Percentiles rank a stretch among this genome's conserved stretches.
Conservation (phyloP, 1,284 basidiomycete genomes). For the Apiotrichum mycotoxinovorans region DNA sequence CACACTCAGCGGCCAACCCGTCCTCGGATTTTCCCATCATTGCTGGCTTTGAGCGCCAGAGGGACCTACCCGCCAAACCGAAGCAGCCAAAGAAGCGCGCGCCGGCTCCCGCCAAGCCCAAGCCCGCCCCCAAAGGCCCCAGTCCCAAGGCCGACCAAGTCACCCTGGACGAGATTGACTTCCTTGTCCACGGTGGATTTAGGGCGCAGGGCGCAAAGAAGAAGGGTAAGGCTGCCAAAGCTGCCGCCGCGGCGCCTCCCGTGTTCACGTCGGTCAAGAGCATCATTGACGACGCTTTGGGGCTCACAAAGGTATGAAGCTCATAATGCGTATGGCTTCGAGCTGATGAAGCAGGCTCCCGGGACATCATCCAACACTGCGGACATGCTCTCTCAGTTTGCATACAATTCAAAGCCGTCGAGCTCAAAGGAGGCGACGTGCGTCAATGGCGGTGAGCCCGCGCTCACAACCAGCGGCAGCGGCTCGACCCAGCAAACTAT, state of each 20-base stretch:
- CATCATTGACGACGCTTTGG: too few species aligned
- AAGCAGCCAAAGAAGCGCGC: not conserved
- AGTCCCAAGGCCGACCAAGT: not conserved
- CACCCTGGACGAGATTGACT: slow-evolving; percentile 1
- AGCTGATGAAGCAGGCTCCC: not conserved
- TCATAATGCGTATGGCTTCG: not conserved
- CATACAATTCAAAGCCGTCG: not conserved
- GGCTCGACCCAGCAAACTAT: not conserved
- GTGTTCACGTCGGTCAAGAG: too few species aligned
- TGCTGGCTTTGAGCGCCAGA: slow-evolving; percentile 13
- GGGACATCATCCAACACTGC: not conserved
- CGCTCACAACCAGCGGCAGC: not conserved
- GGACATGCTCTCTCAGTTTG: not conserved
- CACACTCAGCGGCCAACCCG: not conserved
- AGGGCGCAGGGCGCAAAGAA: too few species aligned
- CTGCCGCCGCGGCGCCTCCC: too few species aligned
- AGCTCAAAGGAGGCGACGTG: not conserved
- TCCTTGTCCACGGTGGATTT: not conserved
- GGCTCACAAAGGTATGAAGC: not conserved
- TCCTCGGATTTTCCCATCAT: slow-evolving; percentile 10
- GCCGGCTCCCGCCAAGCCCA: not conserved
- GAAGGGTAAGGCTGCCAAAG: not conserved
- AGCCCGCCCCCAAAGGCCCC: not conserved
- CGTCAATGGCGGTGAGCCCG: too few species aligned
- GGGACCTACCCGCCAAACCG: slow-evolving; percentile 6